Evolutionary conservation across 2,329 filamentous ascomycete genomes (phyloP).

Genomic region (Fragosphaeria purpurea): DNA sequence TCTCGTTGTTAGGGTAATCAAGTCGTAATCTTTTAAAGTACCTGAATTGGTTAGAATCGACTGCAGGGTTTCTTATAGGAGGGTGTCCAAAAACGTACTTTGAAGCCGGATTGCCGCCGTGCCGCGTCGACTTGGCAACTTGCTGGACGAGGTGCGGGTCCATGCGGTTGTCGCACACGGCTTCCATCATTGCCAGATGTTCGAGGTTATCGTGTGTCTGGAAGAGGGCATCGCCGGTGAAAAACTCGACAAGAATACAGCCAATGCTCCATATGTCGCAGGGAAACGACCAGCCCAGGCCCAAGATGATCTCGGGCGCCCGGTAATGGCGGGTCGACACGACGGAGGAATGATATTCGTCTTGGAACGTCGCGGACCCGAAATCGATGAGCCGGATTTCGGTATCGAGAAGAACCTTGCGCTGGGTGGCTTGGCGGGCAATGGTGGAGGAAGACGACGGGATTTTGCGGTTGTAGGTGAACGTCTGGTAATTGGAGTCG

Average conservation of each 20-base stretch:
- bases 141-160: conserved; percentile 48
- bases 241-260: conserved; percentile 63
- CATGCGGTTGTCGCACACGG: conserved; percentile 50
- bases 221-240: conserved; percentile 60
- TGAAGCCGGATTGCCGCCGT: conserved; percentile 49
- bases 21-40: conserved; percentile 58
- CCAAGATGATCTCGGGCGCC: conserved; percentile 61
- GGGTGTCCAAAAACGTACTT: conserved; percentile 36
- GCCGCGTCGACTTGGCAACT: conserved; percentile 48
- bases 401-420: conserved; percentile 55
- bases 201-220: conserved; percentile 65
- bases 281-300: conserved; percentile 60
- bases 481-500: conserved; percentile 56
- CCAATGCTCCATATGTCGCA: conserved; percentile 69
- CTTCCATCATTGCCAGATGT: conserved; percentile 68
- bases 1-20: conserved; percentile 55
- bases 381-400: conserved; percentile 64
- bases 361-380: conserved; percentile 61
- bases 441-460: conserved; percentile 55
- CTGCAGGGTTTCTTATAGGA: background rate
- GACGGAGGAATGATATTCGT: conserved; percentile 63
- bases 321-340: conserved; percentile 62
- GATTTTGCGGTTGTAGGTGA: conserved; percentile 60
- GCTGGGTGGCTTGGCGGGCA: conserved; percentile 51
- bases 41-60: conserved; percentile 24